Conservation (phyloP, 306 rosid species). For the Rubus parviflorus region DNA sequence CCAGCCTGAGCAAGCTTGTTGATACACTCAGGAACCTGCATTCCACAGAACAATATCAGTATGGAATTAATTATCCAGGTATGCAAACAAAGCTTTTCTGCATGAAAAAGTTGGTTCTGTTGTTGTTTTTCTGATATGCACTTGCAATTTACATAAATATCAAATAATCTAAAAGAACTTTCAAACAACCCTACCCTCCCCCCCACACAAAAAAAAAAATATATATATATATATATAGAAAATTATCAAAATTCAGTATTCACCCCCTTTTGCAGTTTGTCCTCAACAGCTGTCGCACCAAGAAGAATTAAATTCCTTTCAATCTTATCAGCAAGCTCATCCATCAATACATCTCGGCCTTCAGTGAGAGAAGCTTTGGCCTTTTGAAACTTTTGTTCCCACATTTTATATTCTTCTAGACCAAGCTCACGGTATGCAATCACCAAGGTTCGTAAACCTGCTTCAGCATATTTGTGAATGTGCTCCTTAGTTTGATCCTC, state of each 20-base stretch:
- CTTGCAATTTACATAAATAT: slow-evolving; percentile 13
- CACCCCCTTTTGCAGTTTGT: slow-evolving; percentile 85
- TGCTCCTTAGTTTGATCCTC: slow-evolving; percentile 71
- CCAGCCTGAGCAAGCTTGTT: slow-evolving; percentile 67
- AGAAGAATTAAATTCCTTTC: slow-evolving; percentile 73
- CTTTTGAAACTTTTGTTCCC: slow-evolving; percentile 62
- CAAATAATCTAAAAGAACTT: neutral
- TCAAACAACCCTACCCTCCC: neutral
- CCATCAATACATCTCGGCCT: slow-evolving; percentile 54
- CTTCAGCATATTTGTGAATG: slow-evolving; percentile 71
- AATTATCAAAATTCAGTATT: slow-evolving; percentile 12
- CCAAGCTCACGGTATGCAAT: slow-evolving; percentile 60
- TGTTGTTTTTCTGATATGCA: neutral
- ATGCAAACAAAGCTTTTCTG: slow-evolving; percentile 5
- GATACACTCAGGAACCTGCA: slow-evolving; percentile 88
- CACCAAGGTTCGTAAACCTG: slow-evolving; percentile 85
- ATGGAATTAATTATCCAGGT: slow-evolving; percentile 23
- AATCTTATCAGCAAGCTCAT: slow-evolving; percentile 59
- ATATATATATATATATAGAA: neutral
- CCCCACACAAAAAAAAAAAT: neutral
- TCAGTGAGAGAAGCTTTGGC: slow-evolving; percentile 61
- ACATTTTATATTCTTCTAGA: slow-evolving; percentile 56
- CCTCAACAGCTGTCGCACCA: slow-evolving; percentile 93
- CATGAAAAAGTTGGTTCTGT: neutral
- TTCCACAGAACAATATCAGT: slow-evolving; percentile 27